A percentile compares a stretch with the other conserved stretches of the same genome.
phyloP scores from a whole-genome alignment of 768 basidiomycete genomes.

The Bullera alba region DNA sequence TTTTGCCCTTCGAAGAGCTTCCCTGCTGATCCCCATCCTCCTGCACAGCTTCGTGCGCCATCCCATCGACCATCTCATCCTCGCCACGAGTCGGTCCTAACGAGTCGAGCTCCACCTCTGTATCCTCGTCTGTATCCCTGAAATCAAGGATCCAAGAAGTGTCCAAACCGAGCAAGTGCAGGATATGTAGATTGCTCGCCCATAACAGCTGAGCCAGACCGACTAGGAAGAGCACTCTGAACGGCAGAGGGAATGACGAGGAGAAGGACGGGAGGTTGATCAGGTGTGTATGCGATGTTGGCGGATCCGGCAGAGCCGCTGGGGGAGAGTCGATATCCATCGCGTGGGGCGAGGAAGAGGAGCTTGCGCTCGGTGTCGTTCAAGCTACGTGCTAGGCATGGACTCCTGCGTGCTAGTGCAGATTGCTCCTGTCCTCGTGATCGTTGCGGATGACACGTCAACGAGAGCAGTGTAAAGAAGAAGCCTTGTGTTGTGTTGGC shows the following conservation, averaged over 20 bases:
- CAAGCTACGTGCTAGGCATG: background rate
- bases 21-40: slow-evolving; percentile 10
- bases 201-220: slow-evolving; percentile 79
- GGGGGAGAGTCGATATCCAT: slow-evolving; percentile 47
- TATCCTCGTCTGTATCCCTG: slow-evolving; percentile 12
- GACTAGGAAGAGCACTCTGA: slow-evolving; percentile 73
- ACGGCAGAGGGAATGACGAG: slow-evolving; percentile 70
- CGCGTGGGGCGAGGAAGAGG: too few relatives aligned
- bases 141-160: slow-evolving; percentile 62
- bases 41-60: background rate
- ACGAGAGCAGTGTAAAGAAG: too few relatives aligned
- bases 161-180: slow-evolving; percentile 68
- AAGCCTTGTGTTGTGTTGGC: too few relatives aligned
- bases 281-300: slow-evolving; percentile 33
- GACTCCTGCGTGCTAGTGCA: background rate
- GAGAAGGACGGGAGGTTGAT: slow-evolving; percentile 40
- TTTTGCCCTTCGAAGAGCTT: background rate
- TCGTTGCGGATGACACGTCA: too few relatives aligned
- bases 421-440: too few relatives aligned
- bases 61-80: background rate
- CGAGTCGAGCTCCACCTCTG: slow-evolving; percentile 1
- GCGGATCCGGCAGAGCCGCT: slow-evolving; percentile 7
- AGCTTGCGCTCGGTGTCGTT: background rate
- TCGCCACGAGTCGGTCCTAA: background rate
- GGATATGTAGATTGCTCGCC: slow-evolving; percentile 86